These are phyloP conservation scores for Akanthomyces dipterigenus DNA, from an alignment of 2,329 filamentous ascomycete species.

Conservation along the genomic window DNA sequence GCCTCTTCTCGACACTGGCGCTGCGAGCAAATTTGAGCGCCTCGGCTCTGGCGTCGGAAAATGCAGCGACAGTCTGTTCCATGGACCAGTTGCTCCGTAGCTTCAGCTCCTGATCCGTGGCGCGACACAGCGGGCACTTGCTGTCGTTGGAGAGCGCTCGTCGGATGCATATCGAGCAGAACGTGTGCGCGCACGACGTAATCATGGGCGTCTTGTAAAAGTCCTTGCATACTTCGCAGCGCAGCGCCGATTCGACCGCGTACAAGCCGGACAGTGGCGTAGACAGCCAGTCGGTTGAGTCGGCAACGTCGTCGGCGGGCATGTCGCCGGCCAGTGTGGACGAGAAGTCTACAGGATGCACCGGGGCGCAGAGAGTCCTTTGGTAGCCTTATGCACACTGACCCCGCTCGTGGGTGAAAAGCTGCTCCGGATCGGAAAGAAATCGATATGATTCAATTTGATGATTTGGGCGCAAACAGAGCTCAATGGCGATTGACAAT, in stretches of 20 bases:
- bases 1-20: background rate
- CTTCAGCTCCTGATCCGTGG: conserved; percentile 74
- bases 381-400: background rate
- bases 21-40: conserved; percentile 58
- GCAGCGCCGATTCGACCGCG: conserved; percentile 73
- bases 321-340: conserved; percentile 17
- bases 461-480: background rate
- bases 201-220: conserved; percentile 94
- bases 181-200: conserved; percentile 90
- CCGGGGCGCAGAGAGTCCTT: background rate
- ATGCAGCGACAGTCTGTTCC: conserved; percentile 77
- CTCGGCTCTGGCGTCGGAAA: conserved; percentile 55
- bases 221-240: conserved; percentile 97
- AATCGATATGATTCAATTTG: background rate
- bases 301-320: conserved; percentile 45
- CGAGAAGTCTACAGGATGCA: background rate
- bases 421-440: background rate
- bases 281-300: conserved; percentile 78
- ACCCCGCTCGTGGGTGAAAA: background rate
- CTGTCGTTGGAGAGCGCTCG: conserved; percentile 75
- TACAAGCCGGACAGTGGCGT: conserved; percentile 62
- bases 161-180: conserved; percentile 93
- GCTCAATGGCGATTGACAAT: background rate
- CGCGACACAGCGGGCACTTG: conserved; percentile 79
- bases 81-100: conserved; percentile 78